phyloP scores from a whole-genome alignment of 108 stramenopile genomes.

The Cyclotella sp. region DNA sequence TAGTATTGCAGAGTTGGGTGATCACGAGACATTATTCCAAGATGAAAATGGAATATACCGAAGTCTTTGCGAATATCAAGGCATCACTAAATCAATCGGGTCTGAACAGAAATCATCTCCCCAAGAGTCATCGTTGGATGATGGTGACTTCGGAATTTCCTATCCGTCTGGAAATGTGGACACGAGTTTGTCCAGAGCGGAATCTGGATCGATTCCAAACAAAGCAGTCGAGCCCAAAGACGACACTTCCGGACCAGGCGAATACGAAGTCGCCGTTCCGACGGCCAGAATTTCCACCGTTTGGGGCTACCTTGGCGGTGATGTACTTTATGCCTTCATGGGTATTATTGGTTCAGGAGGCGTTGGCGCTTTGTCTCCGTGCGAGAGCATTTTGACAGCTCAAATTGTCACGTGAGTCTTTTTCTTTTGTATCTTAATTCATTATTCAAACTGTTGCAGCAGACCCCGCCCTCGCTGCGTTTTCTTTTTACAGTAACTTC shows the following conservation, averaged over 20 bases:
- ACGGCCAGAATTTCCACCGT: constrained; percentile 31
- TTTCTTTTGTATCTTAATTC: background rate
- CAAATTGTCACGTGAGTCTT: constrained; percentile 37
- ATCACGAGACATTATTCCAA: constrained; percentile 50
- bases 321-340: constrained; percentile 24
- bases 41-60: constrained; percentile 42
- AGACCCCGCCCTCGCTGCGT: background rate
- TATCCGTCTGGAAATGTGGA: background rate
- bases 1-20: constrained; percentile 80
- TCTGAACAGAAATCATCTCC: background rate
- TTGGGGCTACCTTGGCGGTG: constrained; percentile 23
- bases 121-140: background rate
- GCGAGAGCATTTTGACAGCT: constrained; percentile 49
- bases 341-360: constrained; percentile 35
- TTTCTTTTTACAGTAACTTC: constrained; percentile 15
- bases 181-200: background rate
- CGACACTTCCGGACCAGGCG: background rate
- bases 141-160: background rate
- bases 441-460: background rate
- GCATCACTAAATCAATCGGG: constrained; percentile 18
- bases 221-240: background rate
- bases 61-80: constrained; percentile 37
- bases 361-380: constrained; percentile 44
- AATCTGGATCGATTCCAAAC: background rate
- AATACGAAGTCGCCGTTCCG: constrained; percentile 13